These are phyloP conservation scores for Diatrype stigma DNA, from an alignment of 2,329 filamentous ascomycete species.

Conservation along the genomic window DNA sequence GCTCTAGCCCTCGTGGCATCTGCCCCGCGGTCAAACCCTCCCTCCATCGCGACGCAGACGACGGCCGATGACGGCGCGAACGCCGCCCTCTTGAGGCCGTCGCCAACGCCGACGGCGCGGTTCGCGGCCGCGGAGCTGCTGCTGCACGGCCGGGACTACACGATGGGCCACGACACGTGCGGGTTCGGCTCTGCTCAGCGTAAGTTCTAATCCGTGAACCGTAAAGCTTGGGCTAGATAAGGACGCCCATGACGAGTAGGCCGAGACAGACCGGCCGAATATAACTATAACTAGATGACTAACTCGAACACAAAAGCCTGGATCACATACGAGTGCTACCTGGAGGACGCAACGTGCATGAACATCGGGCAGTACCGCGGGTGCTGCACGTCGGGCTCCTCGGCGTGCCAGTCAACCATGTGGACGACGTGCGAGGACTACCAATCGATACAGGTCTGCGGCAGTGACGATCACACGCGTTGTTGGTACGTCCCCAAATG, in stretches of 20 bases:
- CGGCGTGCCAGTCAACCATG: conserved; percentile 11
- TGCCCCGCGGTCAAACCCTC: conserved; percentile 3
- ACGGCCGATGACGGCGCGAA: conserved; percentile 8
- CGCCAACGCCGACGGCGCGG: conserved; percentile 10
- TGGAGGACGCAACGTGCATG: conserved; percentile 8
- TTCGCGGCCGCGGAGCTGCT: conserved; percentile 9
- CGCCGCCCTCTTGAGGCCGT: conserved; percentile 2
- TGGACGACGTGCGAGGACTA: conserved; percentile 15
- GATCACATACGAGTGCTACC: conserved; percentile 10
- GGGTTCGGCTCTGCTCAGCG: conserved; percentile 12
- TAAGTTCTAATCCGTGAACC: neutral
- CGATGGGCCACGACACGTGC: conserved; percentile 14
- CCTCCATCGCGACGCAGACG: conserved; percentile 4
- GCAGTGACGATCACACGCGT: conserved; percentile 8
- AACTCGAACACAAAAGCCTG: conserved; percentile 4
- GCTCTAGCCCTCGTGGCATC: conserved; percentile 1
- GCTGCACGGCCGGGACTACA: conserved; percentile 6
- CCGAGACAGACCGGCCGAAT: neutral
- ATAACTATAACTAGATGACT: neutral
- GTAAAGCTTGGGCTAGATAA: neutral
- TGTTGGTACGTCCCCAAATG: conserved; percentile 6
- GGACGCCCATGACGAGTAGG: too few species aligned
- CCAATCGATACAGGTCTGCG: conserved; percentile 7
- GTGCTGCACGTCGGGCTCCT: conserved; percentile 11
- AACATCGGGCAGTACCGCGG: conserved; percentile 10